Conservation (phyloP, 257 asterid genomes). For the Agastache rugosa region DNA sequence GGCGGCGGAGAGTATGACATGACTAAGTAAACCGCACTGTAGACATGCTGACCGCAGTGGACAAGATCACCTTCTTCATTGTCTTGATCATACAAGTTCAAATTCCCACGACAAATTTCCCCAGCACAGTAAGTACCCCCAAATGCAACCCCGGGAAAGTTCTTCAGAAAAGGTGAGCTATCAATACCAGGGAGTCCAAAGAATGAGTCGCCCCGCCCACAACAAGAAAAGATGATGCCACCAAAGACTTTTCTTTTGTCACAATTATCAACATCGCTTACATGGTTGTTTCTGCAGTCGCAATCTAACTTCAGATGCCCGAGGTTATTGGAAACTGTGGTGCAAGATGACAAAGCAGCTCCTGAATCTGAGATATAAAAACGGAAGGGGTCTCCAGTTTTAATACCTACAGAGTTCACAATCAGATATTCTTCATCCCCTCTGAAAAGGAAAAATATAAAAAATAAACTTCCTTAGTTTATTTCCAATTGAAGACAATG, state of each 20-base stretch:
- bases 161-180: constrained; percentile 61
- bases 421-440: constrained; percentile 83
- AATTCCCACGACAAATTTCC: constrained; percentile 63
- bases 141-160: constrained; percentile 71
- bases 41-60: constrained; percentile 55
- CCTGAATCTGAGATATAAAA: constrained; percentile 62
- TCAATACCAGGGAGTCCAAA: constrained; percentile 58
- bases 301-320: constrained; percentile 46
- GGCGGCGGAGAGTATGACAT: constrained; percentile 60
- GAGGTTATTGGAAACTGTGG: constrained; percentile 49
- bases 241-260: constrained; percentile 63
- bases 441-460: constrained; percentile 44
- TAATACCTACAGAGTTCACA: constrained; percentile 61
- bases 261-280: neutral
- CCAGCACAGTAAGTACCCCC: constrained; percentile 79
- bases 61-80: constrained; percentile 42
- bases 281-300: constrained; percentile 15
- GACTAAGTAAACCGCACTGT: constrained; percentile 64
- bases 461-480: neutral
- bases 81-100: constrained; percentile 48
- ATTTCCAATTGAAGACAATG: constrained; percentile 13
- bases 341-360: constrained; percentile 53
- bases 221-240: constrained; percentile 69
- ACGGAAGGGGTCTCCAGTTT: constrained; percentile 72
- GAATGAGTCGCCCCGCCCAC: constrained; percentile 73